Evolutionary conservation across 768 basidiomycete genomes (phyloP).

Genomic region (Neoboletus subvelutipes): DNA sequence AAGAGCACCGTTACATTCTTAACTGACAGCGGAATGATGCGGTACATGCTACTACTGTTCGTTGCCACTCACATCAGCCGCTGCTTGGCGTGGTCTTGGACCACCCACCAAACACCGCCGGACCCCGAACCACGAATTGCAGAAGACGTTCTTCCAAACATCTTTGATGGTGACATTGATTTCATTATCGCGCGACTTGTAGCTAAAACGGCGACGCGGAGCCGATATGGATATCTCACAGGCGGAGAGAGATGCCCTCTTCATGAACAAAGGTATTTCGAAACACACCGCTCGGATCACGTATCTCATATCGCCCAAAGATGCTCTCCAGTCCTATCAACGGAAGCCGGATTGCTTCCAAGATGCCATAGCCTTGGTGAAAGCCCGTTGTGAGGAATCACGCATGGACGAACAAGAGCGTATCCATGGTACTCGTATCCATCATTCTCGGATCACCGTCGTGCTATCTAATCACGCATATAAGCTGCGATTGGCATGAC

Average conservation of each 20-base stretch:
- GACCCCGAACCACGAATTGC: not conserved
- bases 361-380: constrained; percentile 47
- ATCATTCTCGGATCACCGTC: not conserved
- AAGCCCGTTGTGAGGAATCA: constrained; percentile 50
- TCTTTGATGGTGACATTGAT: constrained; percentile 23
- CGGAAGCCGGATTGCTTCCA: constrained; percentile 65
- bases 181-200: constrained; percentile 2
- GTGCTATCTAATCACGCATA: constrained; percentile 23
- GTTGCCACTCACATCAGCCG: constrained; percentile 9
- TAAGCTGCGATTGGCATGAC: constrained; percentile 77
- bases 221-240: constrained; percentile 22
- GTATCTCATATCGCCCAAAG: constrained; percentile 30
- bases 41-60: constrained; percentile 11
- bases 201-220: constrained; percentile 16
- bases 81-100: constrained; percentile 31
- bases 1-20: not conserved
- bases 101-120: constrained; percentile 26
- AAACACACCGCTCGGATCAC: constrained; percentile 7
- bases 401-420: constrained; percentile 61
- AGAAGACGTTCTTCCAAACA: constrained; percentile 13
- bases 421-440: constrained; percentile 47
- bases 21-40: constrained; percentile 8
- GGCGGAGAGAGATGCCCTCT: constrained; percentile 16
- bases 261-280: constrained; percentile 16
- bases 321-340: constrained; percentile 41